These are phyloP conservation scores for Acorus calamus DNA, from an alignment of 106 monocot genomes.

Conservation along the genomic window DNA sequence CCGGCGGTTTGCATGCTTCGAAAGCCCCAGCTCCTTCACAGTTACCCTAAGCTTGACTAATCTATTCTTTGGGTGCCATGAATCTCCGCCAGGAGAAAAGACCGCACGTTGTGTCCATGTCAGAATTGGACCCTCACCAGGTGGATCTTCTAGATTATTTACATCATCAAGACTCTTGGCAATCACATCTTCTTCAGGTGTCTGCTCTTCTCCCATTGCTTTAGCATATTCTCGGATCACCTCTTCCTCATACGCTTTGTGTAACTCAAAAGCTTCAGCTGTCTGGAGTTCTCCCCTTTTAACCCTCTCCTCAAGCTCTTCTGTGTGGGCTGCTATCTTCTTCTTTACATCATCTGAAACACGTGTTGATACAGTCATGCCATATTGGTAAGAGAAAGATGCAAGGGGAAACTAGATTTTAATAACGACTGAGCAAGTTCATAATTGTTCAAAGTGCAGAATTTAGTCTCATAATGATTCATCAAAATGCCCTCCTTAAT, in stretches of 20 bases:
- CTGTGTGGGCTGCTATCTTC: constrained; percentile 74
- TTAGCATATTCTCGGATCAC: constrained; percentile 60
- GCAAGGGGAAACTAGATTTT: too few species aligned
- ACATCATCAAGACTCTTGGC: constrained; percentile 8
- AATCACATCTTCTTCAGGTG: constrained; percentile 24
- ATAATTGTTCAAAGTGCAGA: too few species aligned
- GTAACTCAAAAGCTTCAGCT: constrained; percentile 70
- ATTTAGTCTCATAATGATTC: too few species aligned
- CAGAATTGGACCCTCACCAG: constrained; percentile 88
- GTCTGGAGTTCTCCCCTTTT: constrained; percentile 73
- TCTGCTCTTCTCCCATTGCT: constrained; percentile 49
- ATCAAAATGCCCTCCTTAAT: too few species aligned
- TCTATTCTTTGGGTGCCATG: constrained; percentile 92
- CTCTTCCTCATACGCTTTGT: constrained; percentile 81
- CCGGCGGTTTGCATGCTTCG: constrained; percentile 47
- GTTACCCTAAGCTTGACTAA: constrained; percentile 86
- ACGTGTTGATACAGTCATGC: not conserved
- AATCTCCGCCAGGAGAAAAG: constrained; percentile 83
- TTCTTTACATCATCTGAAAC: constrained; percentile 77
- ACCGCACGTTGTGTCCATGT: constrained; percentile 88
- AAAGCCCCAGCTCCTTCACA: constrained; percentile 84
- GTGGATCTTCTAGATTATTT: constrained; percentile 67
- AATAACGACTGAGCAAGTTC: too few species aligned
- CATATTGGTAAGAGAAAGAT: too few species aligned
- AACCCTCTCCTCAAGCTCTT: constrained; percentile 77